Evolutionary conservation across 495 filamentous ascomycete species (phyloP).

Genomic region (Jackrogersella minutella): DNA sequence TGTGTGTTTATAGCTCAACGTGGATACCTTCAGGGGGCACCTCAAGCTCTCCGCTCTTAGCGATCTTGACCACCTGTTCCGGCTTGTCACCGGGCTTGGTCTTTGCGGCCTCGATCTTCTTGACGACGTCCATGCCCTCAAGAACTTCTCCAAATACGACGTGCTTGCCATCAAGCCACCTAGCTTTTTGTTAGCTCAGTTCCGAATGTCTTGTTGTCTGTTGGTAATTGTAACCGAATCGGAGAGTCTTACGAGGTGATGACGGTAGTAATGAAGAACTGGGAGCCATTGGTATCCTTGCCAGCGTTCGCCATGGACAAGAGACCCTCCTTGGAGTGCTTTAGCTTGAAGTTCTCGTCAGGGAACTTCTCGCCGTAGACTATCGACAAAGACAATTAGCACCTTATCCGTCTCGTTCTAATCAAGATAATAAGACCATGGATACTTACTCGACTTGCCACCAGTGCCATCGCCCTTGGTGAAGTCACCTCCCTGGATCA

Average conservation of each 20-base stretch:
- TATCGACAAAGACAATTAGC: conserved; percentile 36
- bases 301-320: conserved; percentile 97
- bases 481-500: conserved; percentile 99
- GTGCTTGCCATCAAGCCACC: conserved; percentile 89
- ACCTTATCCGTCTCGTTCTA: conserved; percentile 5
- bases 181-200: conserved; percentile 44
- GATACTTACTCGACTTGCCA: conserved; percentile 81
- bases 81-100: conserved; percentile 81
- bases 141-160: conserved; percentile 93
- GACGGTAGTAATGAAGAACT: conserved; percentile 96
- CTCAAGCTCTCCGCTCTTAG: conserved; percentile 90
- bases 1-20: conserved; percentile 80
- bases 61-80: conserved; percentile 78
- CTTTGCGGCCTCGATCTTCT: conserved; percentile 81
- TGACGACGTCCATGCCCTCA: conserved; percentile 90
- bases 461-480: conserved; percentile 95
- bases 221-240: background rate
- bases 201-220: background rate
- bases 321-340: conserved; percentile 70
- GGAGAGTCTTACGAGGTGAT: conserved; percentile 71
- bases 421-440: background rate
- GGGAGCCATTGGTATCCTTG: conserved; percentile 97
- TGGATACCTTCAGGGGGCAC: conserved; percentile 97
- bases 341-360: conserved; percentile 99
- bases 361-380: conserved; percentile 94